Conservation (phyloP, 768 basidiomycete species). For the Mrakia gelida region DNA sequence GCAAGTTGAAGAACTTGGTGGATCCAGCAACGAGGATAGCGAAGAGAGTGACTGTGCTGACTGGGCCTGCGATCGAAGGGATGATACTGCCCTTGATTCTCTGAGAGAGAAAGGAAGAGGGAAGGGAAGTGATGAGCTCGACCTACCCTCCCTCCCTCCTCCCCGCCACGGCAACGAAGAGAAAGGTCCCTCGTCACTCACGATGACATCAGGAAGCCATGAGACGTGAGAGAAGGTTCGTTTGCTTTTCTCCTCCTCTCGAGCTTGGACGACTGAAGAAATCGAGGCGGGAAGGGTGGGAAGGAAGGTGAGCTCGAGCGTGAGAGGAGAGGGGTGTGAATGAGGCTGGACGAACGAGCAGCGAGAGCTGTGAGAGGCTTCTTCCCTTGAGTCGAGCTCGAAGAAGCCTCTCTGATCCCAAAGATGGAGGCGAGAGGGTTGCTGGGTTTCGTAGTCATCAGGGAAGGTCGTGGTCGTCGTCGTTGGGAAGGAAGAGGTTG, state of each 20-base stretch:
- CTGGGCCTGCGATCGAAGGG: conserved; percentile 67
- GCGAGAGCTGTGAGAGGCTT: too few relatives aligned
- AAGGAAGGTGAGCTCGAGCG: neutral
- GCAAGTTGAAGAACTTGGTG: neutral
- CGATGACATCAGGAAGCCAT: conserved; percentile 83
- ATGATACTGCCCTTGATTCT: conserved; percentile 55
- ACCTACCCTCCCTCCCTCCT: neutral
- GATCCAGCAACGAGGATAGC: conserved; percentile 38
- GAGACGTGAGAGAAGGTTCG: conserved; percentile 38
- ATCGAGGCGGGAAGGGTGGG: neutral
- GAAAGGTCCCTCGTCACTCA: neutral
- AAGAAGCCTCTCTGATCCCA: too few relatives aligned
- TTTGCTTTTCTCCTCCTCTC: conserved; percentile 3
- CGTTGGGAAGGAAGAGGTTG: too few relatives aligned
- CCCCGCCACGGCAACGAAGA: too few relatives aligned
- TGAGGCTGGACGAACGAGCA: too few relatives aligned
- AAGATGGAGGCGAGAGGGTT: too few relatives aligned
- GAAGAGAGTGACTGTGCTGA: conserved; percentile 75
- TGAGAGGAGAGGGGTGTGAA: neutral
- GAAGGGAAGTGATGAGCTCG: conserved; percentile 28
- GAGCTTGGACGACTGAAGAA: conserved; percentile 15
- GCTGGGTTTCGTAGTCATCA: too few relatives aligned
- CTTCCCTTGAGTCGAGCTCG: too few relatives aligned
- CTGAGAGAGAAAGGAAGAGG: neutral
- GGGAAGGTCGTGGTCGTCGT: too few relatives aligned